These are phyloP conservation scores for Mycena galericulata DNA, from an alignment of 768 basidiomycete genomes.

Conservation along the genomic window DNA sequence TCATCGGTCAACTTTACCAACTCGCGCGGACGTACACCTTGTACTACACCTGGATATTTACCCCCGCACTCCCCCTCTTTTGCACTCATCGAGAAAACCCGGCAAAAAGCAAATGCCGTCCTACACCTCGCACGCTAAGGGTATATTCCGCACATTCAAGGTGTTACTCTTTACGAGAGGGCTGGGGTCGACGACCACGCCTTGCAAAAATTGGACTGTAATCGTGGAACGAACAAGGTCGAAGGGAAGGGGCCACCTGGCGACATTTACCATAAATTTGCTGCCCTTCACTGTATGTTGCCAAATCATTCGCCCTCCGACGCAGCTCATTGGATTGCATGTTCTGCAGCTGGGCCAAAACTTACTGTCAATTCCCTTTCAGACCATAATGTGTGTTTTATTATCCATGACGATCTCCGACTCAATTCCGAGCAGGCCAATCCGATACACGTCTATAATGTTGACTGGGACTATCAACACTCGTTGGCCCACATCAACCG, in stretches of 20 bases:
- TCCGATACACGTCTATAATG: constrained; percentile 28
- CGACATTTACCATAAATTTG: constrained; percentile 32
- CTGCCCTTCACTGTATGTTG: constrained; percentile 12
- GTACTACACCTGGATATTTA: too few species aligned
- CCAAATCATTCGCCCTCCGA: too few species aligned
- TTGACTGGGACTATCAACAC: constrained; percentile 37
- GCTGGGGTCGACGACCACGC: constrained; percentile 37
- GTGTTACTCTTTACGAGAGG: constrained; percentile 34
- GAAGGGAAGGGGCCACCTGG: constrained; percentile 44
- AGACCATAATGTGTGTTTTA: constrained; percentile 38
- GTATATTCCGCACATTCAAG: constrained; percentile 31
- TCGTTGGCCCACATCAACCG: constrained; percentile 30
- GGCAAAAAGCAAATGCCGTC: constrained; percentile 36
- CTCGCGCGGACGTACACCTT: too few species aligned
- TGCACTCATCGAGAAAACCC: constrained; percentile 14
- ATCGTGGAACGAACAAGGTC: constrained; percentile 39
- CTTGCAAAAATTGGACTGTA: constrained; percentile 36
- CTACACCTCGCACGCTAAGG: constrained; percentile 37
- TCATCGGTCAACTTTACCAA: too few species aligned
- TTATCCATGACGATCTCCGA: background rate
- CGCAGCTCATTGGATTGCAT: too few species aligned
- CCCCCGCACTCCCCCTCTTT: constrained; percentile 34
- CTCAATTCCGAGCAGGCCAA: constrained; percentile 16
- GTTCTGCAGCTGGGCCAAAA: constrained; percentile 36
- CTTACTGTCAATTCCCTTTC: constrained; percentile 39